Evolutionary conservation across 2,329 filamentous ascomycete species (phyloP).

Genomic region (Talaromyces sp.): DNA sequence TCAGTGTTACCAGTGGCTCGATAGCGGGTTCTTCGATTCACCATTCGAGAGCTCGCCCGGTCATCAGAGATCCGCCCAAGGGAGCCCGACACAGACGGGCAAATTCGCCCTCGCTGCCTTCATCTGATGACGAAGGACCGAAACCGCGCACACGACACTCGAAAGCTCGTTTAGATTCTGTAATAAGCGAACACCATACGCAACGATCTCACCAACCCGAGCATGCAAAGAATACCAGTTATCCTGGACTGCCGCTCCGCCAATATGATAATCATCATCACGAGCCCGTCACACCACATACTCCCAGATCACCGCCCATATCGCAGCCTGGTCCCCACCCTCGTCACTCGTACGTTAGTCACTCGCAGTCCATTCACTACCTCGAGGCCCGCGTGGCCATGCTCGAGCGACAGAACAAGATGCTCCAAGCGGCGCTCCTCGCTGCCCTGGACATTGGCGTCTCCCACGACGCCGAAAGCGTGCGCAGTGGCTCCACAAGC

Average conservation of each 20-base stretch:
- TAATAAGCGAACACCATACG: not conserved
- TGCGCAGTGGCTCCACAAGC: conserved; percentile 17
- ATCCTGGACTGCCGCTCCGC: not conserved
- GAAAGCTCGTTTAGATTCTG: not conserved
- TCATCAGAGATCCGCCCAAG: conserved; percentile 17
- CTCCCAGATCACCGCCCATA: not conserved
- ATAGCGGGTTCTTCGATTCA: conserved; percentile 2
- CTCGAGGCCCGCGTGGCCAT: conserved; percentile 34
- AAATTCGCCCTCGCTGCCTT: conserved; percentile 31
- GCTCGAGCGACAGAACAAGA: conserved; percentile 38
- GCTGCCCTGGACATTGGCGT: conserved; percentile 34
- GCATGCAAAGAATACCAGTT: not conserved
- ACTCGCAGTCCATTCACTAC: conserved; percentile 11
- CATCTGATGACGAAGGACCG: conserved; percentile 32
- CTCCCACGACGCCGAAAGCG: conserved; percentile 24
- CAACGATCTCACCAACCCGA: not conserved
- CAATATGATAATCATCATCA: not conserved
- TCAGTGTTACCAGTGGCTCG: conserved; percentile 10
- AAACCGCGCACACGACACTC: not conserved
- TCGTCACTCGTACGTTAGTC: not conserved
- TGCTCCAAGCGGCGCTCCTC: conserved; percentile 38
- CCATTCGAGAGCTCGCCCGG: conserved; percentile 1
- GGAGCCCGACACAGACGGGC: conserved; percentile 15
- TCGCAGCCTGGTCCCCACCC: not conserved
- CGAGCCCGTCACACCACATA: not conserved